Base-by-base conservation (phyloP, 331 rosid species). In the Quercus lobata region DNA sequence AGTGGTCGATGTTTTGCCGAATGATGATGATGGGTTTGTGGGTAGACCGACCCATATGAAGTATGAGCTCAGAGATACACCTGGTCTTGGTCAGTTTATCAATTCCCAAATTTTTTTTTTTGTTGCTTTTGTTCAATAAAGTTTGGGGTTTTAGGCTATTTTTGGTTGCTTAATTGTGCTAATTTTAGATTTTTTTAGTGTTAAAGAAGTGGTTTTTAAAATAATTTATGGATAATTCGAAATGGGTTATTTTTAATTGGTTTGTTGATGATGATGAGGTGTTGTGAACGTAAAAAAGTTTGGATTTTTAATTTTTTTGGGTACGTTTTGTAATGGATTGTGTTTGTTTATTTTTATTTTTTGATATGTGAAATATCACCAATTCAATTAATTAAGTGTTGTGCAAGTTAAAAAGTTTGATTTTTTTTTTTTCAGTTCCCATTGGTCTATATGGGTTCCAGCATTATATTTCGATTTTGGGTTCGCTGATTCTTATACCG, bases 51-150 rank as follows among this genome's bases (percentile, higher is more conserved):
- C 92, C 17, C 97, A 87, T 79, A 90, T 93, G 91, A 96, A 89
- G 88, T 96, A 93, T 78, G 97, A 90, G 76, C 97, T 93, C 57
- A 86, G 99, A 86, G 99, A 93, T 77, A 87, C 91, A 16, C 99
- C 97, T 58, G 99, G 98, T 68, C 83, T 96, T 65, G 98, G 99
- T 93, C 57, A 53, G 92, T 79, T 77, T 63, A 6, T 18, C 15
- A 44, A 41, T 41, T 41, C 46, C 46, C 46, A 7, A 7, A 0
- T 52, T 34, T 57, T 32, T 4, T 30, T 35, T 32, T 29, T 12
- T 35, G 1, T n/a, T 41, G 10, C n/a, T 5, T 21, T 74, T 57
- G 52, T 15, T 44, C 25, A 41, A 29, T 16, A 10, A 29, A 8
- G 69, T 27, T 27, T 2, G 22, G 71, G 24, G 19, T 17, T 37